Percentiles rank a stretch among this genome's conserved stretches.
Conservation (phyloP, 768 basidiomycete genomes). For the Trametes elegans region DNA sequence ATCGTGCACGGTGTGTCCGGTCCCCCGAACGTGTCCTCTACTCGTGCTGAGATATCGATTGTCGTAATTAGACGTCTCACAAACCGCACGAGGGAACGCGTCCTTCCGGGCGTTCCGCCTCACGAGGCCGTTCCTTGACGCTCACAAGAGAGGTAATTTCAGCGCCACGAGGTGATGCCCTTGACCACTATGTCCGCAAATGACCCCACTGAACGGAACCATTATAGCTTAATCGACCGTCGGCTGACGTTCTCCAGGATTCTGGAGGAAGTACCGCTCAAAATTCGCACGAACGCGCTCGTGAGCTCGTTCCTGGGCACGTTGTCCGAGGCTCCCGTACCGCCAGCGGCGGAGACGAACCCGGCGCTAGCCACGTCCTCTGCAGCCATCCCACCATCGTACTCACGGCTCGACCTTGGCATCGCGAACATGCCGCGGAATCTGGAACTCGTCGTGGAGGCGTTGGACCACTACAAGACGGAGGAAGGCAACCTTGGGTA, state of each 20-base stretch:
- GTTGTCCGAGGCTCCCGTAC: slow-evolving; percentile 48
- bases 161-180: slow-evolving; percentile 71
- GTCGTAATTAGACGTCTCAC: slow-evolving; percentile 59
- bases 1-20: slow-evolving; percentile 68
- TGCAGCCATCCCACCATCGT: slow-evolving; percentile 58
- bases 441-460: slow-evolving; percentile 82
- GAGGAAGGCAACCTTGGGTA: slow-evolving; percentile 94
- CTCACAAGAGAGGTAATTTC: slow-evolving; percentile 81
- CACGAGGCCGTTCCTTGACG: slow-evolving; percentile 76
- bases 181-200: background rate
- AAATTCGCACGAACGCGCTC: slow-evolving; percentile 79
- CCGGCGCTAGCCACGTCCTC: slow-evolving; percentile 35
- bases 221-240: slow-evolving; percentile 68
- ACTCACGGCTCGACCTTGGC: slow-evolving; percentile 68
- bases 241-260: slow-evolving; percentile 83
- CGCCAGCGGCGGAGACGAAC: slow-evolving; percentile 35
- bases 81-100: slow-evolving; percentile 78
- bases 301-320: slow-evolving; percentile 75
- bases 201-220: slow-evolving; percentile 9
- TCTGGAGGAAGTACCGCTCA: slow-evolving; percentile 82
- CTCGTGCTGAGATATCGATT: slow-evolving; percentile 9
- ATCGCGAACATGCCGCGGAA: slow-evolving; percentile 68
- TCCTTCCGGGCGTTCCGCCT: slow-evolving; percentile 88
- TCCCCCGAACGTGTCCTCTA: slow-evolving; percentile 11
- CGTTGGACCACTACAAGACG: slow-evolving; percentile 80